Base-by-base conservation (phyloP, 2,329 filamentous ascomycete genomes). In the Xylaria digitata region DNA sequence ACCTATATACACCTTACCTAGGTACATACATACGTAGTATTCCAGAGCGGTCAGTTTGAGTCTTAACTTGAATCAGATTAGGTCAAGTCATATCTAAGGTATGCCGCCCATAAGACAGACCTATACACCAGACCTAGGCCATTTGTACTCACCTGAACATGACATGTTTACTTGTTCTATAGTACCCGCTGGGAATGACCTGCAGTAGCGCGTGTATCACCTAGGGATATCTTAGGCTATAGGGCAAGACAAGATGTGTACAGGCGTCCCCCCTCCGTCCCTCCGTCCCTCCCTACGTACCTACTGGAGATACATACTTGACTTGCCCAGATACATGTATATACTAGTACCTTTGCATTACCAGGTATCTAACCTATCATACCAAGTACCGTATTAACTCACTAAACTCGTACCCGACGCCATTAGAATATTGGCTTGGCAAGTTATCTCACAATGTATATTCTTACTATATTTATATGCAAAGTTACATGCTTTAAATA, bases 141-240 rank as follows among this genome's bases (percentile, higher is more conserved):
- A 32, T 21, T 23, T 43, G 30, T 61, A 49, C 26, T 37, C 42
- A 26, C 54, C 34, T 30, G 23, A 46, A 37, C 46, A 40, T 17
- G 37, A 46, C 53, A 53, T 23, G 26, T 42, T 42, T 45, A 53
- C 37, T 53, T 11, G 58, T 30, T 32, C 40, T 59, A 60, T 15
- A 49, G 57, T 57, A 43, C 59, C 58, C 52, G 61, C 60, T 52
- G 60, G 45, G 34, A 64, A 70, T 70, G 68, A 70, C 68, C 66
- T 70, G 68, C 66, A 70, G 68, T 70, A 70, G 66, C 58, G 66
- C 26, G 57, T 49, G 26, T 53, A 52, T 21, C 43, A 59, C 49
- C 21, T 55, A 17, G 21, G 21, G 32, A 34, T 34, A 34, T 34
- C 32, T 34, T 34, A 6, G 6, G 23, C 42, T 59, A 34, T 54